Base-by-base conservation (phyloP, 2,329 filamentous ascomycete species). In the Colletotrichum scovillei region DNA sequence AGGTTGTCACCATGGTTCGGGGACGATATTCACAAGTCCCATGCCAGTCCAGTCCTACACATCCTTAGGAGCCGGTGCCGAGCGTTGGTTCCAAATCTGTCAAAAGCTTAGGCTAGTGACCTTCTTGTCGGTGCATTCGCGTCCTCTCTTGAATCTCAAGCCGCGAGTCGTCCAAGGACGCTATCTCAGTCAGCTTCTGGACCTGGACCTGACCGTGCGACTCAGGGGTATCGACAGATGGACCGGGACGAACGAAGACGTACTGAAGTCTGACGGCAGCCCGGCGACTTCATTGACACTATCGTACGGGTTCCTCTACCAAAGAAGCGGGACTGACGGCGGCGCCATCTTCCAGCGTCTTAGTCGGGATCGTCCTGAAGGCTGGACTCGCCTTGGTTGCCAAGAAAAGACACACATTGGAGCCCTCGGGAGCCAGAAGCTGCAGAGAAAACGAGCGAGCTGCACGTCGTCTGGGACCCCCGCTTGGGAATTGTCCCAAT, bases 391-490 rank as follows among this genome's bases (percentile, higher is more conserved):
- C 63, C 22, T n/a, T 26, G 26, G n/a, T 28, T 60, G 59, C 66
- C 65, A 72, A 72, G 58, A 53, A 66, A 59, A 46, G n/a, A 53
- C 30, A 30, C 30, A 57, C 30, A 62, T 35, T 49, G 57, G 65
- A 32, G 30, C 69, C 55, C 30, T 49, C 59, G 30, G 64, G 38
- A 72, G 63, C 63, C 57, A 71, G 63, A 59, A 72, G 66, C 46
- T 64, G 52, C 70, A 69, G 58, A 64, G 70, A 46, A 72, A 64
- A 49, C 66, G 65, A 72, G 53, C 53, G 59, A 65, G 66, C 59
- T 65, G 66, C 66, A 65, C 60, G 70, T 60, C 26, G 59, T 67
- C 63, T 59, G 42, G 57, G 57, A 57, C 69, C 63, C 69, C 35
- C 67, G 56, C 63, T 35, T 35, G 38, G 11, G 56, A 67, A 26